Evolutionary conservation across 2,329 filamentous ascomycete genomes (phyloP).

Genomic region (Aspergillus carbonarius): DNA sequence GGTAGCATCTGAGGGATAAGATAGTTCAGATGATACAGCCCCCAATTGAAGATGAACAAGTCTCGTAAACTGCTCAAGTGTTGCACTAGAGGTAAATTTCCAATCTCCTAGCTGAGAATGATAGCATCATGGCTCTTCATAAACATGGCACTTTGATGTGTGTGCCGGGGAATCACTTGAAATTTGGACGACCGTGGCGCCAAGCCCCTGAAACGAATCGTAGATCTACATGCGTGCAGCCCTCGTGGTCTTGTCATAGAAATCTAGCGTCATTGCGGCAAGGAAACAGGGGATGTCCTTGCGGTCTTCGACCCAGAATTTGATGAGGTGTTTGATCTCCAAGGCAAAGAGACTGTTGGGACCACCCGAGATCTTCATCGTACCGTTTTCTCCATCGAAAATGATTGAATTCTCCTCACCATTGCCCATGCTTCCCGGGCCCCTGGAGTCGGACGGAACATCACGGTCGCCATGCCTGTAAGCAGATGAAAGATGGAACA

Average conservation of each 20-base stretch:
- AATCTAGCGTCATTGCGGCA: slow-evolving; percentile 86
- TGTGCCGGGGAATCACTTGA: slow-evolving; percentile 29
- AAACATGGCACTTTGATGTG: slow-evolving; percentile 8
- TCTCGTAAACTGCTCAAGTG: neutral
- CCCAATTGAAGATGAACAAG: no score
- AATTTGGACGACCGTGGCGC: neutral
- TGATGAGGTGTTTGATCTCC: slow-evolving; percentile 81
- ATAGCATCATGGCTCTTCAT: neutral
- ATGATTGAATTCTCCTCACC: slow-evolving; percentile 62
- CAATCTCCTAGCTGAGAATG: neutral
- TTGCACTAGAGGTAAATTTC: neutral
- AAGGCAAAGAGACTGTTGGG: slow-evolving; percentile 81
- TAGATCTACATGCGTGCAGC: slow-evolving; percentile 35
- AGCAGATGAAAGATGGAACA: slow-evolving; percentile 69
- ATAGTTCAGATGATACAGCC: no score
- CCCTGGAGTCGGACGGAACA: slow-evolving; percentile 59
- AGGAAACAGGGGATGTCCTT: slow-evolving; percentile 93
- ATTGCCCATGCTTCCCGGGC: slow-evolving; percentile 45
- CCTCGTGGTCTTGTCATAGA: slow-evolving; percentile 67
- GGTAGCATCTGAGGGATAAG: neutral
- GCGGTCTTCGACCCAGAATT: slow-evolving; percentile 93
- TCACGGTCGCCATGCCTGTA: slow-evolving; percentile 46
- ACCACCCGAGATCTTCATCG: slow-evolving; percentile 96
- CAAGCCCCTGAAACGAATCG: neutral
- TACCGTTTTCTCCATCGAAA: slow-evolving; percentile 90